A percentile compares a stretch with the other conserved stretches of the same genome.
Evolutionary conservation across 1,139 yeast species (phyloP).

Genomic region (Kodamaea fungicola): DNA sequence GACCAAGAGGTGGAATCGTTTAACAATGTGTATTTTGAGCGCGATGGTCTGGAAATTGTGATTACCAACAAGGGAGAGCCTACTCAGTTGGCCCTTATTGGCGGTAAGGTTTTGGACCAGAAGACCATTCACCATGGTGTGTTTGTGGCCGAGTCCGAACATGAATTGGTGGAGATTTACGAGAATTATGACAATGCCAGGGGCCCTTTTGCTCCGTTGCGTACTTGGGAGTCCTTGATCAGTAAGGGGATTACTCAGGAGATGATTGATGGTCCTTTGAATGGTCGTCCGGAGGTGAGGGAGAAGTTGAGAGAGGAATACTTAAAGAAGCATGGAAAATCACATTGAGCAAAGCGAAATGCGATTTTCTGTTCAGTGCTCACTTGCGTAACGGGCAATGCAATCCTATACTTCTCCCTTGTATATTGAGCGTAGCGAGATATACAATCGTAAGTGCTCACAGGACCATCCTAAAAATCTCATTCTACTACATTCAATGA

Average conservation of each 20-base stretch:
- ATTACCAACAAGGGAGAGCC: constrained; percentile 34
- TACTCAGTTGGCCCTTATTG: constrained; percentile 64
- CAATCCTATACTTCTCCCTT: too few species aligned
- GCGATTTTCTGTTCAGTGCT: too few species aligned
- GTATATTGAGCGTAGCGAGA: too few species aligned
- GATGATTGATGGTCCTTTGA: constrained; percentile 39
- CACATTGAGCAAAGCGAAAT: too few species aligned
- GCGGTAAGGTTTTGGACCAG: constrained; percentile 77
- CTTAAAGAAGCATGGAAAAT: constrained; percentile 12
- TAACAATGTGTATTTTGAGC: constrained; percentile 60
- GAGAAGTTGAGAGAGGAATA: constrained; percentile 26
- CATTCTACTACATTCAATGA: too few species aligned
- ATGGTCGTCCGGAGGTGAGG: constrained; percentile 33
- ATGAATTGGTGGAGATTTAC: constrained; percentile 57
- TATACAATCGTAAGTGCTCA: too few species aligned
- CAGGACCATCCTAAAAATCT: too few species aligned
- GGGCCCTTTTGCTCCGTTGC: constrained; percentile 74
- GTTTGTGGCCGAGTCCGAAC: constrained; percentile 65
- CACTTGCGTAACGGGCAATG: too few species aligned
- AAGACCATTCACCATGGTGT: constrained; percentile 87
- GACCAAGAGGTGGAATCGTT: constrained; percentile 39
- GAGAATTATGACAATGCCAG: constrained; percentile 62
- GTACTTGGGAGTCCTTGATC: constrained; percentile 66
- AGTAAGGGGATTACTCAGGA: constrained; percentile 54
- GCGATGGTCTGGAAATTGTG: constrained; percentile 56